Evolutionary conservation across 352 stramenopile species (phyloP).

Genomic region (Phytopythium mirpurense): DNA sequence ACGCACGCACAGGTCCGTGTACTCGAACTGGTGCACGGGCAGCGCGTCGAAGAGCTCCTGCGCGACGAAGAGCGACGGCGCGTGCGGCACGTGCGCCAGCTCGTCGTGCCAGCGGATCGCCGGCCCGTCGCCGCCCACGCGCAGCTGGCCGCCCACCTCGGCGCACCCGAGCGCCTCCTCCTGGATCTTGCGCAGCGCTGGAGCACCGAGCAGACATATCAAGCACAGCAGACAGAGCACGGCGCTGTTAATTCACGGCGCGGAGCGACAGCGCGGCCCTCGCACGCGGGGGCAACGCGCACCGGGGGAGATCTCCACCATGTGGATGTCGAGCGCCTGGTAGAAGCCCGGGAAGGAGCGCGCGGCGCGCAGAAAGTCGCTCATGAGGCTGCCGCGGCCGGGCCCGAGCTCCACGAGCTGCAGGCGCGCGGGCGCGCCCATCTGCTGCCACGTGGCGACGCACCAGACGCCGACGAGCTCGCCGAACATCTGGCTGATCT

Average conservation of each 20-base stretch:
- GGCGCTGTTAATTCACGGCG: constrained; percentile 1
- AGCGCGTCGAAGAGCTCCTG: constrained; percentile 96
- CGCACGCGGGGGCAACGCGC: not conserved
- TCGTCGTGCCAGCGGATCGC: constrained; percentile 87
- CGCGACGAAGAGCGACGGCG: constrained; percentile 85
- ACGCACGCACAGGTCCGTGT: constrained; percentile 66
- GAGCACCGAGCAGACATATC: not conserved
- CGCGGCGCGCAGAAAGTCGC: constrained; percentile 89
- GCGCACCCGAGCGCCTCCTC: constrained; percentile 71
- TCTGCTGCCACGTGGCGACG: constrained; percentile 88
- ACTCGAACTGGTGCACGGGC: constrained; percentile 94
- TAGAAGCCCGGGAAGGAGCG: constrained; percentile 88
- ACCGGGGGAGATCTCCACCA: constrained; percentile 89
- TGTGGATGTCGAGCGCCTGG: constrained; percentile 79
- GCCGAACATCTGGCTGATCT: constrained; percentile 94
- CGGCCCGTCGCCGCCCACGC: constrained; percentile 39
- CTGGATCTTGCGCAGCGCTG: constrained; percentile 87
- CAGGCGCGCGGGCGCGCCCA: constrained; percentile 64
- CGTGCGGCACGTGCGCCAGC: constrained; percentile 66
- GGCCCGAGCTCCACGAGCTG: constrained; percentile 91
- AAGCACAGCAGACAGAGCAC: constrained; percentile 7
- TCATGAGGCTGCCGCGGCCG: constrained; percentile 92
- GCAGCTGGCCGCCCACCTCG: constrained; percentile 42
- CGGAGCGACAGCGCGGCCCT: no score
- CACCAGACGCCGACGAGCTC: constrained; percentile 92